Base-by-base conservation (phyloP, 352 stramenopile genomes). In the Phytophthora cactorum region DNA sequence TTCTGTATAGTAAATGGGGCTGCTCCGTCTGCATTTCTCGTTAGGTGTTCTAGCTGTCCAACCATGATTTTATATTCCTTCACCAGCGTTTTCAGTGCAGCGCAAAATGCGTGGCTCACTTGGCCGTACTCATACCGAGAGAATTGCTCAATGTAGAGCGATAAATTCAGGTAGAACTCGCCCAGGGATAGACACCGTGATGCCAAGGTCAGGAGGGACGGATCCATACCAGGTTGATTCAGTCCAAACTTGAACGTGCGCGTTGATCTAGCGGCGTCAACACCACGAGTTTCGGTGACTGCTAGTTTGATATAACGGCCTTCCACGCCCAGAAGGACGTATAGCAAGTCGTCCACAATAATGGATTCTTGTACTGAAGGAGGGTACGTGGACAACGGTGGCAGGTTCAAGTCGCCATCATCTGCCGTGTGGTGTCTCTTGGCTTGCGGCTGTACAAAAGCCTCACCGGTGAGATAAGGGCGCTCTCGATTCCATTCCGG, bases 61-160 rank as follows among this genome's bases (percentile, higher is more conserved):
- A 98, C 84, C 70, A 98, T 96, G 38, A 93, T 88, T 44, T 91
- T 89, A 75, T 98, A 98, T 64, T 99, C 94, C 61, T 96, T 92
- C 36, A 98, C 53, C 12, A 98, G 72, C 5, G 83, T 74, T 63
- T 98, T 97, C 9, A 98, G 74, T 10, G 90, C 92, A 31, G 96
- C 96, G 43, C 91, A 97, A 52, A 99, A 90, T 8, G 95, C 92
- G 73, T 98, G 96, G 39, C 93, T 97, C 10, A 98, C 92, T 76
- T 95, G 86, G 0, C 96, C 96, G 65, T 97, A 97, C 73, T 98
- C 96, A 60, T 96, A 93, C 25, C 90, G 75, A 32, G 85, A 90
- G 52, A 84, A 91, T 32, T 91, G 80, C 52, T 97, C 89, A 28
- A 96, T 80, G 51, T 93, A 96, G 10, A 90, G 57, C 15, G 52